Percentiles rank a stretch among this genome's conserved stretches.
Conservation (phyloP, 2,329 filamentous ascomycete species). For the Diaporthe helianthi region DNA sequence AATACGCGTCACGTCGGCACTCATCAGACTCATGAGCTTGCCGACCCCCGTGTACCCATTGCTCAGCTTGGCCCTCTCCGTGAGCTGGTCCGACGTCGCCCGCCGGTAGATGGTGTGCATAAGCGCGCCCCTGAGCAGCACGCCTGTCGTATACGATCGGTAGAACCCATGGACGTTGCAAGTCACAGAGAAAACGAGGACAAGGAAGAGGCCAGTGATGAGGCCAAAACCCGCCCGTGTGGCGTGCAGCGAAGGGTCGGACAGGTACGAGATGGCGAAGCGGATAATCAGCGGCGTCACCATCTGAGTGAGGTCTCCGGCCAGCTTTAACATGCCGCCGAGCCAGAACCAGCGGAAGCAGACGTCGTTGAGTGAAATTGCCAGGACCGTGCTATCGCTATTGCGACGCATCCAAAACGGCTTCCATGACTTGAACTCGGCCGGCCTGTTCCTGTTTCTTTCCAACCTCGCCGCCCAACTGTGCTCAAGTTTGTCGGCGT, state of each 20-base stretch:
- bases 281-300: constrained; percentile 40
- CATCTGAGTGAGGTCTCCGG: constrained; percentile 40
- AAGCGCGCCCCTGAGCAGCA: constrained; percentile 37
- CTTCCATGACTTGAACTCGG: constrained; percentile 23
- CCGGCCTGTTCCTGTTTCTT: constrained; percentile 28
- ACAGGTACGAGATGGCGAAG: constrained; percentile 37
- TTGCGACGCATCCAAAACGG: constrained; percentile 41
- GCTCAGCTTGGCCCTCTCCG: constrained; percentile 34
- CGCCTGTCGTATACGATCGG: constrained; percentile 36
- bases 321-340: constrained; percentile 40
- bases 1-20: constrained; percentile 43
- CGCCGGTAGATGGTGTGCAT: constrained; percentile 38
- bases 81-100: constrained; percentile 37
- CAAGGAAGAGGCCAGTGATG: constrained; percentile 38
- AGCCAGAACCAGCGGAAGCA: constrained; percentile 43
- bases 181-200: constrained; percentile 40
- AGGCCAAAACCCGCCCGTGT: constrained; percentile 38
- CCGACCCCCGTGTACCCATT: constrained; percentile 38
- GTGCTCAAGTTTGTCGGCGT: constrained; percentile 38
- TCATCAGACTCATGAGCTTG: constrained; percentile 44
- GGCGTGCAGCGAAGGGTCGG: constrained; percentile 37
- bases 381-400: constrained; percentile 39
- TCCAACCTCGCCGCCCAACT: constrained; percentile 36
- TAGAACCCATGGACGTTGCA: constrained; percentile 42
- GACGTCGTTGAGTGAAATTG: constrained; percentile 42